Conservation (phyloP, 1,284 basidiomycete species). For the Trametes versicolor region DNA sequence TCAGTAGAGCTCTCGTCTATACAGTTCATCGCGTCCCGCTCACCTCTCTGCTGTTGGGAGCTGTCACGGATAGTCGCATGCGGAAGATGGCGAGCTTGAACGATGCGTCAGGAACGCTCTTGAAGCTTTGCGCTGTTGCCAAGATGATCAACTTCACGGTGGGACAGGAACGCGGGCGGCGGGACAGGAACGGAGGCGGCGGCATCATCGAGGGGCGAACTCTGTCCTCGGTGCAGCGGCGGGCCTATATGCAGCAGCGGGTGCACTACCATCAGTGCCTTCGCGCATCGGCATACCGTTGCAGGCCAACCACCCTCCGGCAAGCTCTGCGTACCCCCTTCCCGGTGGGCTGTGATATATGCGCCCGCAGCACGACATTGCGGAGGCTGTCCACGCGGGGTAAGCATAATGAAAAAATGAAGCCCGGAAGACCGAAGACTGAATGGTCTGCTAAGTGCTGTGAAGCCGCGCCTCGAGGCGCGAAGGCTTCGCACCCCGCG, state of each 20-base stretch:
- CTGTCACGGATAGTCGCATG: constrained; percentile 9
- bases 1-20: constrained; percentile 11
- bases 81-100: neutral
- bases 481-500: neutral
- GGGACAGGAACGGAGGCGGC: neutral
- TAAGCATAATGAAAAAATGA: neutral
- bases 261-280: constrained; percentile 19
- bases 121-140: constrained; percentile 8
- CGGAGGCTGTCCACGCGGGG: constrained; percentile 8
- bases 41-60: constrained; percentile 12
- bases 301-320: neutral
- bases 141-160: constrained; percentile 8
- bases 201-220: constrained; percentile 9
- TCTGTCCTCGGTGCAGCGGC: neutral
- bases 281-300: constrained; percentile 9
- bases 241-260: constrained; percentile 7
- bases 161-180: constrained; percentile 14
- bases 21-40: constrained; percentile 10
- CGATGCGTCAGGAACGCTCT: neutral
- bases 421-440: neutral
- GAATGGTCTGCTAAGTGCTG: neutral
- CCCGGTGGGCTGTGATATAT: constrained; percentile 18
- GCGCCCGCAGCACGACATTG: constrained; percentile 6
- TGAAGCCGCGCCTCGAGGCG: neutral
- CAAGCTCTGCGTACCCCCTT: neutral